These are phyloP conservation scores for Picocystis sp. DNA, from an alignment of 163 green algal genomes.

Conservation along the genomic window DNA sequence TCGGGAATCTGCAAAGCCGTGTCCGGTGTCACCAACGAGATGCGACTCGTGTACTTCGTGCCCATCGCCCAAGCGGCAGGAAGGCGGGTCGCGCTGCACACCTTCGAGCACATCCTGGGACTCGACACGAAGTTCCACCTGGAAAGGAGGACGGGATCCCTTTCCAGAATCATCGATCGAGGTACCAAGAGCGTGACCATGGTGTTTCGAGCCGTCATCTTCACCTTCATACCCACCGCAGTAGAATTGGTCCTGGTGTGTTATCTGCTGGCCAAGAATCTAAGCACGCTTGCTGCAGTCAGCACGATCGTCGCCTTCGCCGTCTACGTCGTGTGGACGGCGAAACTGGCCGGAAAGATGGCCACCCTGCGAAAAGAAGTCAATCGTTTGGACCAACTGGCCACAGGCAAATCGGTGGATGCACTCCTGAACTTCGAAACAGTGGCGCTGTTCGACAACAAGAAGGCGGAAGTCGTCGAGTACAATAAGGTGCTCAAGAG, in stretches of 20 bases:
- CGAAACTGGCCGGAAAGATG: conserved; percentile 43
- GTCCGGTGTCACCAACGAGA: conserved; percentile 63
- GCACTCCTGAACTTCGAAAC: conserved; percentile 72
- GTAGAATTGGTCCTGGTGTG: conserved; percentile 79
- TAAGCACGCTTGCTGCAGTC: conserved; percentile 14
- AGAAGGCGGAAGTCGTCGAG: conserved; percentile 24
- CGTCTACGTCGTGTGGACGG: conserved; percentile 65
- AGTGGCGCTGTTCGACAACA: conserved; percentile 31
- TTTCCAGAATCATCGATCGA: conserved; percentile 78
- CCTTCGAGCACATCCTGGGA: conserved; percentile 71
- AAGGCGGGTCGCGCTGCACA: conserved; percentile 54
- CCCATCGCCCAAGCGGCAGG: conserved; percentile 65
- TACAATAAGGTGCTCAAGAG: conserved; percentile 53
- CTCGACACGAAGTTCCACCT: conserved; percentile 84
- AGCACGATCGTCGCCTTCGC: conserved; percentile 51
- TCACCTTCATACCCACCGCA: conserved; percentile 83
- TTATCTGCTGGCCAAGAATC: conserved; percentile 43
- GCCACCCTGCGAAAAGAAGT: conserved; percentile 51
- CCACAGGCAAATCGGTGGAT: conserved; percentile 66
- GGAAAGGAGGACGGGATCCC: conserved; percentile 58
- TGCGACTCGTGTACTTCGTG: conserved; percentile 63
- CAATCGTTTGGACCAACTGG: conserved; percentile 62
- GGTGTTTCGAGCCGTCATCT: conserved; percentile 80
- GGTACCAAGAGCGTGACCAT: conserved; percentile 67
- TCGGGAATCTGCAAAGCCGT: conserved; percentile 41